Evolutionary conservation across 148 eudicot species (phyloP), one percentile per base, ranked within the genome.

Genomic region (Euryodendron excelsum): DNA sequence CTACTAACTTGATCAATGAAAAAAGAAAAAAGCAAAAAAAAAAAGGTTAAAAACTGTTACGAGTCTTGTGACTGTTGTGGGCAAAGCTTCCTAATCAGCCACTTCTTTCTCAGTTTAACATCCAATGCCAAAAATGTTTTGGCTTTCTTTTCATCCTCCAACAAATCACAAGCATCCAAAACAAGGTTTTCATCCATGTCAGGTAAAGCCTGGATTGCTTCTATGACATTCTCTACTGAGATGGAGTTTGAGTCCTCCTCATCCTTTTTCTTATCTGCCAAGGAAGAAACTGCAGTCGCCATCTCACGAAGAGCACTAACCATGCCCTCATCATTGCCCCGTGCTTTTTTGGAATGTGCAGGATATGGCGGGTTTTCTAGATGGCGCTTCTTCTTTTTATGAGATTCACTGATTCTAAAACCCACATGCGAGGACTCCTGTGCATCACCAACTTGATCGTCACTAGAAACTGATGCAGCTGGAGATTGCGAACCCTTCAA

Each of bases 71-170:
- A 27, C 71, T 37, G 20, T 72, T 77, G 17, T 17, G 65, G 39
- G 20, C 83, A 79, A 82, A 85, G 87, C 78, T 85, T 82, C 77
- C 87, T 82, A 45, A 85, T 66, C 73, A 85, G 76, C 87, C 87
- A 85, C 83, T 85, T 85, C 76, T 76, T 85, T 62, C 85, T 59
- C 36, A 85, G 75, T 69, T 82, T 85, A 34, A 85, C 53, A 76
- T 85, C 87, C 76, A 85, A 77, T 11, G 87, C 87, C 78, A 85
- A 37, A 66, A 85, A 85, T 14, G 78, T 85, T 64, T 82, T 85
- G 1, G 87, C 87, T 53, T 82, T 85, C 76, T 76, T 85, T 77
- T 85, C 87, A 77, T 85, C 87, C 79, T 85, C 87, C 66, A 85
- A 56, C 10, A 79, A 82, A 73, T 85, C 87, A 79, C 87, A 85